These are phyloP conservation scores for Auricularia sp. DNA, from an alignment of 768 basidiomycete genomes.

Conservation along the genomic window DNA sequence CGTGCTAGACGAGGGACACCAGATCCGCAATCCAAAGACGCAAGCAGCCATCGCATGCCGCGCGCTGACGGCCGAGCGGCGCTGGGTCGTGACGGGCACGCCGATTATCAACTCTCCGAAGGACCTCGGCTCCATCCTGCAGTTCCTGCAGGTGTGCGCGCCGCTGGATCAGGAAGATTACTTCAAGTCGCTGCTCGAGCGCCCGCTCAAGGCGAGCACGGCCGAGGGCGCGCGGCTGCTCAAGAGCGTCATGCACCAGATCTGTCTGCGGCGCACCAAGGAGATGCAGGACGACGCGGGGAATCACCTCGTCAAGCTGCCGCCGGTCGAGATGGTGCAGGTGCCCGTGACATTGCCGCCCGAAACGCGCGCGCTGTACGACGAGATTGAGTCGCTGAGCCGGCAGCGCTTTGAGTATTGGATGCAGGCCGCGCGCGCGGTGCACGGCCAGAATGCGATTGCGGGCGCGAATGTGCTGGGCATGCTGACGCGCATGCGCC, in stretches of 20 bases:
- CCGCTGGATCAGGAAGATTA: conserved; percentile 79
- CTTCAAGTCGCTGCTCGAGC: conserved; percentile 67
- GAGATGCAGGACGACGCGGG: conserved; percentile 86
- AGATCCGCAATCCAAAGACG: conserved; percentile 75
- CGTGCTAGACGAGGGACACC: conserved; percentile 85
- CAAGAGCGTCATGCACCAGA: conserved; percentile 66
- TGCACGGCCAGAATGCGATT: conserved; percentile 23
- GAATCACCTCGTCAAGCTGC: conserved; percentile 62
- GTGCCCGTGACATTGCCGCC: conserved; percentile 56
- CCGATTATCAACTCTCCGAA: conserved; percentile 83
- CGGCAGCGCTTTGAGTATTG: conserved; percentile 50
- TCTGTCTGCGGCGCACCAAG: conserved; percentile 76
- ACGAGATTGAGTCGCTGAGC: conserved; percentile 56
- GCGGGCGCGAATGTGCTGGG: conserved; percentile 51
- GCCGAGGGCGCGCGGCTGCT: conserved; percentile 61
- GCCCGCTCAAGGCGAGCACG: conserved; percentile 65
- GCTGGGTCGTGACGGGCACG: conserved; percentile 78
- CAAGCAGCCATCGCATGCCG: conserved; percentile 70
- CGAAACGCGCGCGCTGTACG: conserved; percentile 62
- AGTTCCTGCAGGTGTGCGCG: conserved; percentile 75
- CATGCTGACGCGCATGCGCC: conserved; percentile 80
- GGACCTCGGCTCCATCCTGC: conserved; percentile 82
- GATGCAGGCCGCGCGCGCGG: conserved; percentile 26
- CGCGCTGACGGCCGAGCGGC: conserved; percentile 54
- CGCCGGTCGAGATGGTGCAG: conserved; percentile 70